Base-by-base conservation (phyloP, 1,284 basidiomycete genomes). In the Limonomyces culmigenus region DNA sequence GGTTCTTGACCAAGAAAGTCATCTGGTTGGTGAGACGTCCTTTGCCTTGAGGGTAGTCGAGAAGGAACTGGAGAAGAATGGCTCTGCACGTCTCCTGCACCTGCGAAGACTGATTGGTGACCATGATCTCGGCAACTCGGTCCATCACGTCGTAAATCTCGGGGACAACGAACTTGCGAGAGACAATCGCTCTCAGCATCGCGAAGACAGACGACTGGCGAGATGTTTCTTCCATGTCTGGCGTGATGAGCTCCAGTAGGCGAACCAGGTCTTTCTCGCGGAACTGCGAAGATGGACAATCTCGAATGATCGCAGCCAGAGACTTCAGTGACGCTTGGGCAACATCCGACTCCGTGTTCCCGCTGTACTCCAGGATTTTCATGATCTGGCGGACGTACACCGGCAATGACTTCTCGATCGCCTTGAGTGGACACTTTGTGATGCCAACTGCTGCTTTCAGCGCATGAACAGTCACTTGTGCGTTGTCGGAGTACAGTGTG, bases 81-180 rank as follows among this genome's bases (percentile, higher is more conserved):
- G 81, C 74, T 16, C 95, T 79, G 47, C 87, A 93, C 1, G 86
- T 71, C 50, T 95, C 92, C 49, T 92, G 89, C 5, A 95, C 89
- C 45, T 87, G 81, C 0, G 75, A 56, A 10, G 87, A 87, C 55
- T 98, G 93, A 46, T 74, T 91, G 6, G 89, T 95, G 29, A 99
- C 88, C 66, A 96, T 79, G 48, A 96, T 76, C 48, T 89, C 80
- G 2, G 87, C 78, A n/a, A 98, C 78, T 43, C 79, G 79, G 43
- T 89, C 86, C 92, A 98, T 97, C 29, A 95, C 61, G 53, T 98
- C 92, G 63, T 99, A 98, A 36, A 99, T 80, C 55, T 98, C 95
- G 1, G 88, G 86, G 1, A 95, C 87, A 31, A 97, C 79, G 43
- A 98, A 86, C 48, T 84, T 85, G 20, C 92, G 76, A 3, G 79